Base-by-base conservation (phyloP, 805 yeast species). In the Jamesozyma jinghongensis region DNA sequence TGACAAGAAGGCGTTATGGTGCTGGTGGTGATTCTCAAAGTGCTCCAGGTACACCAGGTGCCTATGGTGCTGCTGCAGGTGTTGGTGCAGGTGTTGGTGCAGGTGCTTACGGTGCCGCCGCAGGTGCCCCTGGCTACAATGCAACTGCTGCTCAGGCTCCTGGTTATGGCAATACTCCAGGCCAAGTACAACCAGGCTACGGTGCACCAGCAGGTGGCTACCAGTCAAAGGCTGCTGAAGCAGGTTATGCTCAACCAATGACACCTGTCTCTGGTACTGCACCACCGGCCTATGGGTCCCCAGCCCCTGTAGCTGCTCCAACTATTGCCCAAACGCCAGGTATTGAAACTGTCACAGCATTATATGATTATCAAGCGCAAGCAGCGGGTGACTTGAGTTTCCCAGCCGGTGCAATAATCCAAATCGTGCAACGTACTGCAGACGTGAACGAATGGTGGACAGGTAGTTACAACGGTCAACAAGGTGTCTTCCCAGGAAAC, bases 371-470 rank as follows among this genome's bases (percentile, higher is more conserved):
- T 62, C 67, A 81, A 7, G 95, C 97, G 0, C 97, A 87, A 62
- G 92, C 96, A 0, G 84, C 74, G 26, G 97, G 97, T 18, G 98
- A 92, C 58, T 70, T 92, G 56, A 65, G 83, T 16, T 85, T 92
- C 67, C 72, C 79, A 27, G 95, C 95, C 0, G 98, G 97, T 18
- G 82, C 88, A 17, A 73, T 78, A 25, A 88, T 92, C 49, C 84
- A 85, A 52, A 71, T 92, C 44, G 75, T 87, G 3, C 84, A 86
- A 57, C 79, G 85, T 55, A 82, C 95, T 1, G 70, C 75, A 0
- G 95, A 87, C 59, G 73, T 79, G 40, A 86, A 85, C 54, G 98
- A 95, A 5, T 92, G 98, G 98, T 92, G 98, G 98, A 86, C 96
- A 0, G 98, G 98, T 12, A 66, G 71, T 31, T 67, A 74, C 47